Evolutionary conservation across 2,329 filamentous ascomycete species (phyloP).

Genomic region (Fusarium chuoi): DNA sequence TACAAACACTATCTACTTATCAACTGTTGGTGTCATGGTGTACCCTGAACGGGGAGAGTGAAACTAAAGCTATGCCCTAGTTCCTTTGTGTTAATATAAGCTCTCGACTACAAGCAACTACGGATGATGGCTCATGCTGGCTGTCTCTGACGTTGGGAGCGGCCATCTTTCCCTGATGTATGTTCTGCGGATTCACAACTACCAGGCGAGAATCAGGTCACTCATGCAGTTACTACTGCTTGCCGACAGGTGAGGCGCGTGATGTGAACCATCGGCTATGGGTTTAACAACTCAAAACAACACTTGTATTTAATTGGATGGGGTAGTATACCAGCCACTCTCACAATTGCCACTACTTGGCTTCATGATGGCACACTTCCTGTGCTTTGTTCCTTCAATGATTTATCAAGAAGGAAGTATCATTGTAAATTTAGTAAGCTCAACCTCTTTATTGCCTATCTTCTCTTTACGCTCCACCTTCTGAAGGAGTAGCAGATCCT

Average conservation of each 20-base stretch:
- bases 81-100: no score
- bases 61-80: no score
- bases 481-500: accelerated
- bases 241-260: background rate
- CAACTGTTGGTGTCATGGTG: background rate
- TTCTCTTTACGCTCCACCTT: accelerated
- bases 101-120: background rate
- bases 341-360: no score
- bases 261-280: no score
- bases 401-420: background rate
- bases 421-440: accelerated
- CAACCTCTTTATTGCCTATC: accelerated
- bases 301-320: no score
- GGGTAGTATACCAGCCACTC: no score
- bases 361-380: background rate
- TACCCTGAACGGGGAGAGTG: background rate
- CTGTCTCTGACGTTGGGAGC: background rate
- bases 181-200: background rate
- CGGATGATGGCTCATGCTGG: background rate
- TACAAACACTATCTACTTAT: background rate
- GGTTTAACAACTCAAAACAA: no score
- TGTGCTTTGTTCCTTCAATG: accelerated
- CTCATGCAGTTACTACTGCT: no score
- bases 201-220: accelerated
- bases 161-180: background rate